Percentiles rank a stretch among this genome's conserved stretches.
phyloP scores from a whole-genome alignment of 2,329 filamentous ascomycete species.

The Nigrospora sphaerica region DNA sequence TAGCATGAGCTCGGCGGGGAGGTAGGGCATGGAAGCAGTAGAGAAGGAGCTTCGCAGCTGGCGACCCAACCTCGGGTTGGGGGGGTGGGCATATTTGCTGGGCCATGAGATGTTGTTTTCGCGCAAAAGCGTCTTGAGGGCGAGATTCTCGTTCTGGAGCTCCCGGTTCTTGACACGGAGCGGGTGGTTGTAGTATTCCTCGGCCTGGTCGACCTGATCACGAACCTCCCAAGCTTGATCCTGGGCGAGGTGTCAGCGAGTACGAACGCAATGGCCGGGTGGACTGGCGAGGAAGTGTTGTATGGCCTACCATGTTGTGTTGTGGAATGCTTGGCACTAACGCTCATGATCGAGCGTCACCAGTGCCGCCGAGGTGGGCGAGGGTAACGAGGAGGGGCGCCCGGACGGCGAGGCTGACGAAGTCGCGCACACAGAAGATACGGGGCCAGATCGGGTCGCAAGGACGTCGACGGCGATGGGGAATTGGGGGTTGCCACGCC shows the following conservation, averaged over 20 bases:
- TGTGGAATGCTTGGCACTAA: background rate
- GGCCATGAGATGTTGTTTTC: conserved; percentile 47
- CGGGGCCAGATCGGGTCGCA: no score
- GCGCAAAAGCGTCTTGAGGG: conserved; percentile 42
- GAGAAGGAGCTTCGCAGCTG: conserved; percentile 5
- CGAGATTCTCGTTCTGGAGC: conserved; percentile 40
- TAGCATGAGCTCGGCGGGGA: conserved; percentile 46
- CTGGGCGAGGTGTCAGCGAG: conserved; percentile 8
- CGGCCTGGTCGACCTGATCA: conserved; percentile 44
- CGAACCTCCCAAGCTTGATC: conserved; percentile 40
- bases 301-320: background rate
- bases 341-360: background rate
- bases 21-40: conserved; percentile 25
- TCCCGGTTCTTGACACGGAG: conserved; percentile 37
- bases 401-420: no score
- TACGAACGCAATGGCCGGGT: background rate
- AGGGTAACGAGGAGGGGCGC: no score
- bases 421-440: no score
- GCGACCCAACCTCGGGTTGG: conserved; percentile 23
- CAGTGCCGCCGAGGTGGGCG: no score
- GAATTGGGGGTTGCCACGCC: no score
- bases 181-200: conserved; percentile 38
- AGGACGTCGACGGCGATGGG: no score
- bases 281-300: no score
- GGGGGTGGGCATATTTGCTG: conserved; percentile 21